Evolutionary conservation across 495 filamentous ascomycete genomes (phyloP).

Genomic region (Filosporella fistucella): DNA sequence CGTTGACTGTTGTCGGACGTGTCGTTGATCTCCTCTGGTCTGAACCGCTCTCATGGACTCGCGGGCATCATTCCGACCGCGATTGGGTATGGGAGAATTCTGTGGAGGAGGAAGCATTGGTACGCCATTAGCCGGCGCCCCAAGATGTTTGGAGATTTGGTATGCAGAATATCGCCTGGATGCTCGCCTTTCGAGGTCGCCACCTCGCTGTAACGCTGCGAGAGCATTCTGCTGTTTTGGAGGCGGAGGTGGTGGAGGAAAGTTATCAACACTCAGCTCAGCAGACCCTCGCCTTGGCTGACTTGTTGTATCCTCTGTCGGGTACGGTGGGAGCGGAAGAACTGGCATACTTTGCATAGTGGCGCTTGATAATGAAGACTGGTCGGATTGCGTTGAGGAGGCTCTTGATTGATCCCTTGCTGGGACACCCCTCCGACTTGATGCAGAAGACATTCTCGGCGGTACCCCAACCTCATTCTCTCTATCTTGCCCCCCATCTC

Average conservation of each 20-base stretch:
- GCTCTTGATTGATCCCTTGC: constrained; percentile 41
- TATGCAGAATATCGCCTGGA: constrained; percentile 92
- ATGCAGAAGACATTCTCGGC: constrained; percentile 20
- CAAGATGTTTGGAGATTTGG: constrained; percentile 91
- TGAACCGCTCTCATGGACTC: constrained; percentile 93
- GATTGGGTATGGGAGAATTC: constrained; percentile 82
- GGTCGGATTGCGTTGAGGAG: constrained; percentile 38
- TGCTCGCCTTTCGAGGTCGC: constrained; percentile 87
- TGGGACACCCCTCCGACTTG: constrained; percentile 23
- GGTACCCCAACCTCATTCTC: constrained; percentile 11
- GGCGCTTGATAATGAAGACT: constrained; percentile 60
- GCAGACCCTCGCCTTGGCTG: constrained; percentile 23
- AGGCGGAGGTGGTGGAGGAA: constrained; percentile 67
- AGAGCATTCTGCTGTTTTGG: constrained; percentile 83
- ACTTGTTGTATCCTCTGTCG: constrained; percentile 46
- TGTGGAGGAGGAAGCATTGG: constrained; percentile 78
- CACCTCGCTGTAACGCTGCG: constrained; percentile 83
- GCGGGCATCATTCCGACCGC: constrained; percentile 72
- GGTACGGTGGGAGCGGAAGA: constrained; percentile 60
- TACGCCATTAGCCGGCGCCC: constrained; percentile 72
- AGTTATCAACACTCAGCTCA: constrained; percentile 43
- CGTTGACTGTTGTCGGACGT: constrained; percentile 59
- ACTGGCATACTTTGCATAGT: constrained; percentile 66
- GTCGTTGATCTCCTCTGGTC: constrained; percentile 62
- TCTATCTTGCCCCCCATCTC: constrained; percentile 15